These are phyloP conservation scores for Begonia loranthoides DNA, from an alignment of 306 rosid species.

Conservation along the genomic window DNA sequence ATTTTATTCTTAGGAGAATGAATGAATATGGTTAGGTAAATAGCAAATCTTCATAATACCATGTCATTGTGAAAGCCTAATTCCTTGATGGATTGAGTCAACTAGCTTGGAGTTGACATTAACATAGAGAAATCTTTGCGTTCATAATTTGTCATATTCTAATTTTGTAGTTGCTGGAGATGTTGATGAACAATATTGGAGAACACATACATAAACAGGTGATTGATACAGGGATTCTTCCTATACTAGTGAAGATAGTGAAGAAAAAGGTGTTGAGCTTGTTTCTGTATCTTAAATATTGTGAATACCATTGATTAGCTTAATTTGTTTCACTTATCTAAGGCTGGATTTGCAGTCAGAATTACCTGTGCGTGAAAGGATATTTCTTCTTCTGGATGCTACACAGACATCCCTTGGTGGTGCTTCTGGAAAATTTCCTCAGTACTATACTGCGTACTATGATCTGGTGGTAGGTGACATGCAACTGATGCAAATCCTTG, in stretches of 20 bases:
- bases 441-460: slow-evolving; percentile 76
- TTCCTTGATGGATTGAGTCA: too few species aligned
- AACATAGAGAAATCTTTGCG: too few species aligned
- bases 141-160: slow-evolving; percentile 2
- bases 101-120: too few species aligned
- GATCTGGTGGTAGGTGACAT: slow-evolving; percentile 74
- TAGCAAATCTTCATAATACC: too few species aligned
- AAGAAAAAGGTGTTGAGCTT: slow-evolving; percentile 67
- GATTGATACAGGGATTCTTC: slow-evolving; percentile 61
- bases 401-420: slow-evolving; percentile 96
- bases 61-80: too few species aligned
- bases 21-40: too few species aligned
- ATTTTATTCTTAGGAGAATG: too few species aligned
- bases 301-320: not conserved
- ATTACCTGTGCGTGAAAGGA: slow-evolving; percentile 70
- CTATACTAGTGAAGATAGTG: slow-evolving; percentile 78
- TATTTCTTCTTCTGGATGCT: slow-evolving; percentile 90
- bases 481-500: not conserved
- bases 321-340: not conserved
- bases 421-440: slow-evolving; percentile 86
- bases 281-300: not conserved
- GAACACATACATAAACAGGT: slow-evolving; percentile 77
- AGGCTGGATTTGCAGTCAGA: slow-evolving; percentile 53
- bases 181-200: slow-evolving; percentile 93
- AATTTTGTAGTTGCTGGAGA: slow-evolving; percentile 71